These are phyloP conservation scores for Dactylis glomerata DNA, from an alignment of 176 grass and related monocot genomes.

Conservation along the genomic window DNA sequence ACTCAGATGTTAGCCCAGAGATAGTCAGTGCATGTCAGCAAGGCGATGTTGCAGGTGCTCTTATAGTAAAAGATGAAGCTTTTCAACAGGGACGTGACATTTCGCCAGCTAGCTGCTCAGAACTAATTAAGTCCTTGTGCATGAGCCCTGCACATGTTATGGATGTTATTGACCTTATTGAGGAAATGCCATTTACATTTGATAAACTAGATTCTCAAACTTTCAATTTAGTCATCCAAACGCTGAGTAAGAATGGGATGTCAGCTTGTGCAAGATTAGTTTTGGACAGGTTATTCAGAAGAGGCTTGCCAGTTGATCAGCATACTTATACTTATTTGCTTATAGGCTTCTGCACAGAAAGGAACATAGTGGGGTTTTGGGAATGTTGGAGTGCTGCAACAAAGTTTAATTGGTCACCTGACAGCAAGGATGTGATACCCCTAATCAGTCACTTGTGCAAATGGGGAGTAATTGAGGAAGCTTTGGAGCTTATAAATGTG, in stretches of 20 bases:
- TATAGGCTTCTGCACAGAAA: conserved; percentile 61
- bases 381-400: conserved; percentile 66
- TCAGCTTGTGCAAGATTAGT: conserved; percentile 37
- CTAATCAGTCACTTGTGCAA: conserved; percentile 58
- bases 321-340: conserved; percentile 60
- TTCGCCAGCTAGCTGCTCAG: conserved; percentile 41
- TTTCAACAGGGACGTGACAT: conserved; percentile 61
- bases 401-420: conserved; percentile 56
- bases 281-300: conserved; percentile 62
- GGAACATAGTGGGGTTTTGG: conserved; percentile 58
- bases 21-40: conserved; percentile 54
- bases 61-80: conserved; percentile 63
- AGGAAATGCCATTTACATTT: conserved; percentile 48
- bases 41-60: conserved; percentile 48
- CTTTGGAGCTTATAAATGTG: conserved; percentile 49
- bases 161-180: conserved; percentile 50
- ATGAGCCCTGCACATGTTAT: conserved; percentile 28
- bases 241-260: conserved; percentile 52
- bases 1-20: conserved; percentile 46
- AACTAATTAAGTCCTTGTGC: conserved; percentile 57
- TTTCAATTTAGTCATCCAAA: conserved; percentile 56
- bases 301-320: conserved; percentile 47
- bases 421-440: conserved; percentile 36
- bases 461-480: conserved; percentile 75
- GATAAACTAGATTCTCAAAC: conserved; percentile 56